Percentiles rank a stretch among this genome's conserved stretches.
Evolutionary conservation across 352 stramenopile species (phyloP).

Genomic region (Pythium vanterpoolii): DNA sequence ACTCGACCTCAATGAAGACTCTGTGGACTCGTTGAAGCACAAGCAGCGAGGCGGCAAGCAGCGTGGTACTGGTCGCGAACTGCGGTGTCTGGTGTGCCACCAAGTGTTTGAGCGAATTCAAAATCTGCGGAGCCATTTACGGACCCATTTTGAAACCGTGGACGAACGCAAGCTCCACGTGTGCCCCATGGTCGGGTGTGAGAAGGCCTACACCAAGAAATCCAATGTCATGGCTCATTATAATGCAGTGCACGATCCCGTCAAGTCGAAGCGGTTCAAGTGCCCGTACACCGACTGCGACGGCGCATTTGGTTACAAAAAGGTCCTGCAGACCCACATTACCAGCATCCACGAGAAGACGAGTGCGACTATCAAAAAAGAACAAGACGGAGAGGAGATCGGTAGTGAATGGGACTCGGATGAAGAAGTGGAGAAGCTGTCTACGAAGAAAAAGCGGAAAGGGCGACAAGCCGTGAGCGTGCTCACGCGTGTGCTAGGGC

Average conservation of each 20-base stretch:
- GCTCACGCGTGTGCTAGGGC: constrained; percentile 30
- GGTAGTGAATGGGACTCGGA: not conserved
- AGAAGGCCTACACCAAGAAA: constrained; percentile 62
- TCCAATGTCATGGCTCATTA: constrained; percentile 79
- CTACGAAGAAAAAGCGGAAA: not conserved
- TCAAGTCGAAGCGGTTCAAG: constrained; percentile 58
- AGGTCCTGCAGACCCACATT: constrained; percentile 58
- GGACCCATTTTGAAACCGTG: constrained; percentile 58
- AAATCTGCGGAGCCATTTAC: constrained; percentile 53
- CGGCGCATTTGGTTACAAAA: constrained; percentile 75
- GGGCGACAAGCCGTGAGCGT: constrained; percentile 26
- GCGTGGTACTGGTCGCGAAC: constrained; percentile 9
- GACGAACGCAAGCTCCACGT: constrained; percentile 59
- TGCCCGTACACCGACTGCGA: constrained; percentile 57
- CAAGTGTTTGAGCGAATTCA: constrained; percentile 48
- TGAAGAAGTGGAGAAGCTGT: not conserved
- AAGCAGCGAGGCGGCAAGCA: not conserved
- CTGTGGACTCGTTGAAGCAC: not conserved
- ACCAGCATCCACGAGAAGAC: constrained; percentile 51
- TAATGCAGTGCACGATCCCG: constrained; percentile 59
- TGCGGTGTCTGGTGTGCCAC: constrained; percentile 54
- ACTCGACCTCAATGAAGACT: constrained; percentile 4
- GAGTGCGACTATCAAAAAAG: constrained; percentile 17
- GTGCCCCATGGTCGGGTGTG: constrained; percentile 57
- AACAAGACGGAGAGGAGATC: not conserved